Conservation (phyloP, 2,329 filamentous ascomycete genomes). For the Polychaeton citri region DNA sequence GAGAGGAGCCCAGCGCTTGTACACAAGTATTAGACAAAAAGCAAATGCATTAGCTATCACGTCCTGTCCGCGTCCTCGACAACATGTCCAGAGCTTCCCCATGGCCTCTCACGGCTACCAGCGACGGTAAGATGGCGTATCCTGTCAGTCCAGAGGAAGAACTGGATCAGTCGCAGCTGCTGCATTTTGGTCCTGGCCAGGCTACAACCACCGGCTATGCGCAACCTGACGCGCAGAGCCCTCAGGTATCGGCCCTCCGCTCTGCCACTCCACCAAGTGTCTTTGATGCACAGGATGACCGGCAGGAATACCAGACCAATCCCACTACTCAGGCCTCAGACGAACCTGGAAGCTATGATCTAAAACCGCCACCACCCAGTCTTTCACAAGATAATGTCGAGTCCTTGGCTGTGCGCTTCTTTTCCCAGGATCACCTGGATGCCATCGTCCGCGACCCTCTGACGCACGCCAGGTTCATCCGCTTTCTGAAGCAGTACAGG, state of each 20-base stretch:
- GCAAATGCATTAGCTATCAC: no score
- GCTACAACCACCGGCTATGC: not conserved
- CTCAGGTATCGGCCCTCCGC: conserved; percentile 7
- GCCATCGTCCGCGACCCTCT: conserved; percentile 26
- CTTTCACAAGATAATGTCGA: conserved; percentile 21
- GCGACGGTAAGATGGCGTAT: not conserved
- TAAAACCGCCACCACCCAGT: conserved; percentile 26
- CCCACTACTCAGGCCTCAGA: conserved; percentile 14
- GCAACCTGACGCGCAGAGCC: not conserved
- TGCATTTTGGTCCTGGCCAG: not conserved
- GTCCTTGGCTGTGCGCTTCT: conserved; percentile 24
- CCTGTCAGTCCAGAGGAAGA: not conserved
- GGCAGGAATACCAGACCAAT: conserved; percentile 10
- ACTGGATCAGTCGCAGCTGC: not conserved
- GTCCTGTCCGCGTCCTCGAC: no score
- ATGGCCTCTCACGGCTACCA: not conserved
- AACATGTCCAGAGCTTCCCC: not conserved
- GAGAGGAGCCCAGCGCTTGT: no score
- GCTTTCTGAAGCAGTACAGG: conserved; percentile 27
- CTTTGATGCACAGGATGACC: conserved; percentile 10
- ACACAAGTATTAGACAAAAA: no score
- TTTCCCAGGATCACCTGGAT: conserved; percentile 30
- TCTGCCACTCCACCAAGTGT: conserved; percentile 14
- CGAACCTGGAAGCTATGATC: conserved; percentile 21
- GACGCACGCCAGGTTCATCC: conserved; percentile 22